Base-by-base conservation (phyloP, 2,329 filamentous ascomycete genomes). In the Phialophora macrospora region DNA sequence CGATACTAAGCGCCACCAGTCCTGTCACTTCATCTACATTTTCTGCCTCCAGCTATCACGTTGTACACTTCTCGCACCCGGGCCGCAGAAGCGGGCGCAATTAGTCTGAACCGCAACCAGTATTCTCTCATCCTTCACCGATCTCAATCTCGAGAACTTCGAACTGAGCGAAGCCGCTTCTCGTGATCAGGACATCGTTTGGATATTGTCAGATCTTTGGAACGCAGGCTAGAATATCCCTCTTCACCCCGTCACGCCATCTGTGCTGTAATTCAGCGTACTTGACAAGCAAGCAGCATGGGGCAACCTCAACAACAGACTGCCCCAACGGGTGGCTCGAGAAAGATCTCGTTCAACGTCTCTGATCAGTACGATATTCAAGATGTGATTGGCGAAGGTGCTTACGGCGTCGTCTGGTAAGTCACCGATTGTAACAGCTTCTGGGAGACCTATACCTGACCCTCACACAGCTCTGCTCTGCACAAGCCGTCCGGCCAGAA, bases 341-440 rank as follows among this genome's bases (percentile, higher is more conserved):
- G 95, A 78, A 99, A 98, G 87, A 99, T 99, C 79, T 98, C 93
- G 63, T 99, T 99, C 88, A 99, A 99, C 77, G 95, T 99, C 70
- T 97, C 93, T 76, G 95, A 99, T 80, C 95, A 99, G 80, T 99
- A 99, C 78, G 95, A 99, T 77, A 99, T 99, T 72, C 94, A 98
- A 79, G 95, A 99, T 88, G 95, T 99, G 56, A 96, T 99, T 67
- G 95, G 95, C 73, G 95, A 99, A 81, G 95, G 95, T 76, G 95
- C 95, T 71, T 99, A 99, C 76, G 95, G 95, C 79, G 94, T 99
- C 71, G 95, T 99, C 72, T 98, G 95, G 93, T 97, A 86, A 78
- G 90, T 81, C 32, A n/a, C 11, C 17, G 26, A 26, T 46, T 24
- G 38, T 58, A 17, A 12, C 49, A 38, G 30, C 38, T 55, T 61